Evolutionary conservation across 1,284 basidiomycete species (phyloP), one percentile per base, ranked within the genome.

Genomic region (Anthracocystis setariae): DNA sequence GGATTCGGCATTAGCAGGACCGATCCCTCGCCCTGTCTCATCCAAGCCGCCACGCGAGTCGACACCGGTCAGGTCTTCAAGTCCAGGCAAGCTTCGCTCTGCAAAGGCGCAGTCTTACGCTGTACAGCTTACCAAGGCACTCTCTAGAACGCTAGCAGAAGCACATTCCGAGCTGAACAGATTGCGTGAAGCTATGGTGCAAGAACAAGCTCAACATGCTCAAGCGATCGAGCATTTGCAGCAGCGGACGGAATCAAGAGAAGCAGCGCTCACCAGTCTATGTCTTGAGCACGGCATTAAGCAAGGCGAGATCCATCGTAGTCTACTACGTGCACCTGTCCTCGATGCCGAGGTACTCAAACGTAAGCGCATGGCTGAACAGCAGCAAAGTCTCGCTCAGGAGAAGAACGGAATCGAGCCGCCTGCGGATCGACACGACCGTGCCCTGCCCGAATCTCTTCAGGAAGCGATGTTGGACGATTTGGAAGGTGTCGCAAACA

Each of bases 391-490:
- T 10, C 44, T 60, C 15, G 67, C 57, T 21, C 51, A 57, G 12
- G 61, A 70, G 20, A 56, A 55, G 13, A 56, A 55, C 10, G 57
- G 57, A 27, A 33, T 43, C 17, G 55, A 59, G 15, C 42, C 54
- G 12, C 56, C 56, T n/a, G 2, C 54, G 18, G 55, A 66, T 39
- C 49, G 38, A 12, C 29, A 45, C n/a, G 50, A 51, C 9, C 62
- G 51, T 17, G 61, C 69, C 25, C 70, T 80, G 15, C 74, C 75
- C 8, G 53, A 67, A 9, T 79, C 77, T 2, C 43, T 81, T 9
- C 76, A 74, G 39, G 78, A 81, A 42, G 79, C 79, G 2, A 81
- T 81, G 79, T 63, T 74, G 3, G 78, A 79, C 3, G 77, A 74
- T 29, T 51, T 79, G 12, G 71, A 77, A 10, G 74, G 61, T 35